phyloP scores from a whole-genome alignment of 169 alveolate species.

The Besnoitia besnoiti region DNA sequence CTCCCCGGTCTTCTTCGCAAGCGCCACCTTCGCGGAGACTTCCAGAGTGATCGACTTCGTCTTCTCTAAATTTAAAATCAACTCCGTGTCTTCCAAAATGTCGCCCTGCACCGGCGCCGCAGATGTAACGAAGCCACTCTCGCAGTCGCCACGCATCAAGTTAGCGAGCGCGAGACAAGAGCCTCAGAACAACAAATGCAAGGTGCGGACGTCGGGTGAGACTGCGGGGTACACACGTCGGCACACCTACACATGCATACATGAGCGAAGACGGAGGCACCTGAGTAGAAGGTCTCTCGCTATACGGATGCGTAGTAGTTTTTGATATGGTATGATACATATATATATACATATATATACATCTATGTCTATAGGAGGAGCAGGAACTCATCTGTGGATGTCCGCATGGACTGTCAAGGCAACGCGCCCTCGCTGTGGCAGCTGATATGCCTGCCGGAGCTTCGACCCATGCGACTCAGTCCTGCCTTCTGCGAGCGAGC shows the following conservation, averaged over 20 bases:
- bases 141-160: too few species aligned
- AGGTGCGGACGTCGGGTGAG: too few species aligned
- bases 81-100: slow-evolving; percentile 92
- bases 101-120: slow-evolving; percentile 75
- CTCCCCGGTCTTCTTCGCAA: slow-evolving; percentile 93
- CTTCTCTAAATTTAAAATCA: slow-evolving; percentile 93
- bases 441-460: too few species aligned
- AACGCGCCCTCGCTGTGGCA: too few species aligned
- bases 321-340: background rate
- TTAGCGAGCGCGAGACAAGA: background rate
- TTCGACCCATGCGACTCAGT: too few species aligned
- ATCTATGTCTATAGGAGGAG: background rate
- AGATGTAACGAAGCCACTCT: background rate
- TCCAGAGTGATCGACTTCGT: slow-evolving; percentile 93
- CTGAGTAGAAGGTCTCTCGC: background rate
- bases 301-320: background rate
- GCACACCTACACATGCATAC: too few species aligned
- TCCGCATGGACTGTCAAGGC: too few species aligned
- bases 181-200: background rate
- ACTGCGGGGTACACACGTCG: too few species aligned
- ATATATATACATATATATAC: background rate
- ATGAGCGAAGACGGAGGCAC: too few species aligned
- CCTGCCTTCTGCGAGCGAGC: too few species aligned
- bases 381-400: too few species aligned
- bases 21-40: slow-evolving; percentile 92